Conservation (phyloP, 2,329 filamentous ascomycete genomes). For the Pseudogymnoascus sp. region DNA sequence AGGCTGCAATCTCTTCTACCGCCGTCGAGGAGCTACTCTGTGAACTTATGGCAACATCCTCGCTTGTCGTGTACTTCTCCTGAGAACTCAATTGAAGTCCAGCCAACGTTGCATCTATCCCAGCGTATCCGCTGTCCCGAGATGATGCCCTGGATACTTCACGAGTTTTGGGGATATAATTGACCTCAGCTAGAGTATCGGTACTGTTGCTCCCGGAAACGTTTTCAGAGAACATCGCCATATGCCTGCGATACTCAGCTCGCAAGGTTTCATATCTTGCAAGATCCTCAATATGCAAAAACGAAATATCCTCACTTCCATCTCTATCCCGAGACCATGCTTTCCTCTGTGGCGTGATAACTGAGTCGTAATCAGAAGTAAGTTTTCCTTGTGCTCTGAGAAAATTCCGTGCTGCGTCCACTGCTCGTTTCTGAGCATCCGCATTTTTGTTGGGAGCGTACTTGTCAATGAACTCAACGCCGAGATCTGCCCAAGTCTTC, state of each 20-base stretch:
- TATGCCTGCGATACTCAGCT: background rate
- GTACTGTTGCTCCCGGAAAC: background rate
- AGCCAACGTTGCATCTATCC: background rate
- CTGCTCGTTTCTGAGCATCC: background rate
- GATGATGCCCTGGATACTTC: background rate
- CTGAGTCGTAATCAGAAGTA: background rate
- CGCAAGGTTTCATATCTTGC: conserved; percentile 4
- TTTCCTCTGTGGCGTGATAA: background rate
- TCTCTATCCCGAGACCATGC: background rate
- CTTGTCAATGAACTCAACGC: background rate
- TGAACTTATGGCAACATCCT: background rate
- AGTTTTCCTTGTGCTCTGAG: conserved; percentile 13
- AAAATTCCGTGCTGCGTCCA: conserved; percentile 10
- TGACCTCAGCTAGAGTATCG: background rate
- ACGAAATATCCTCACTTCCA: background rate
- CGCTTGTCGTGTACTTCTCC: background rate
- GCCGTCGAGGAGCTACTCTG: background rate
- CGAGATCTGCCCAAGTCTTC: background rate
- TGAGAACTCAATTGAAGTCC: background rate
- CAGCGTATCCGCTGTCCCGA: background rate
- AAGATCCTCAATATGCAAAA: background rate
- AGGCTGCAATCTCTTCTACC: background rate
- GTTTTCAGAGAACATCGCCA: background rate
- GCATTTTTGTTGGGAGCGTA: background rate
- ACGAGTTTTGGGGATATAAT: background rate